A percentile compares a stretch with the other conserved stretches of the same genome.
Evolutionary conservation across 1,284 basidiomycete genomes (phyloP).

Genomic region (Polyporus tsugae): DNA sequence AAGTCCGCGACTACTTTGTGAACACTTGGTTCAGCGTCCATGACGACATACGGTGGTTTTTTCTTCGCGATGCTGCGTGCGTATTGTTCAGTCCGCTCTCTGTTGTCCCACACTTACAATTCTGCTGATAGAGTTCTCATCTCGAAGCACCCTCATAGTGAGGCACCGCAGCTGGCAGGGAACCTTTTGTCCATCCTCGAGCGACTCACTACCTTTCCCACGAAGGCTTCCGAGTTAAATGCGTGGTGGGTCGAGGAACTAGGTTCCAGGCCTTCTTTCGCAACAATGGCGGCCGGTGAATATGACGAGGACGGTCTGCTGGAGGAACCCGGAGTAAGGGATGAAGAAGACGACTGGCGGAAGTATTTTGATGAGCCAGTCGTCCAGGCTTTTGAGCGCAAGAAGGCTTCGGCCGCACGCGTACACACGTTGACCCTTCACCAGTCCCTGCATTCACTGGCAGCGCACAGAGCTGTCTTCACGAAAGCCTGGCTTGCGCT

Average conservation of each 20-base stretch:
- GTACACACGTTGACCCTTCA: conserved; percentile 74
- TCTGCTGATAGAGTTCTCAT: conserved; percentile 33
- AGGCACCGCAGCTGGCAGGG: conserved; percentile 53
- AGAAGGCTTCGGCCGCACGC: conserved; percentile 51
- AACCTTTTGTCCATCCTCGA: conserved; percentile 86
- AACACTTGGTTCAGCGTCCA: conserved; percentile 80
- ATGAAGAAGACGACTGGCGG: conserved; percentile 79
- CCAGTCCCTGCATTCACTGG: conserved; percentile 76
- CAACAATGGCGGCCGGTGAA: conserved; percentile 48
- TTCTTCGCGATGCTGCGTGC: conserved; percentile 86
- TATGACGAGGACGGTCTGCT: conserved; percentile 47
- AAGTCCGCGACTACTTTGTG: conserved; percentile 72
- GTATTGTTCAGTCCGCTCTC: conserved; percentile 36
- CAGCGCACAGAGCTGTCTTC: conserved; percentile 82
- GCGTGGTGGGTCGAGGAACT: conserved; percentile 88
- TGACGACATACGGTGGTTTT: conserved; percentile 94
- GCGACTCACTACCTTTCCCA: conserved; percentile 85
- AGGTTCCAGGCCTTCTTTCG: conserved; percentile 62
- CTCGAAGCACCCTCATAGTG: conserved; percentile 37
- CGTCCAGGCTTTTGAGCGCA: conserved; percentile 45
- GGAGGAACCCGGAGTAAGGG: conserved; percentile 44
- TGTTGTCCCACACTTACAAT: background rate
- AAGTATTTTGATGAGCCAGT: conserved; percentile 80
- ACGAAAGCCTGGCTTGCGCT: conserved; percentile 81
- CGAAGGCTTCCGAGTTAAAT: conserved; percentile 78